Evolutionary conservation across 306 rosid species (phyloP), one percentile per base, ranked within the genome.

Genomic region (Cucumis melo): DNA sequence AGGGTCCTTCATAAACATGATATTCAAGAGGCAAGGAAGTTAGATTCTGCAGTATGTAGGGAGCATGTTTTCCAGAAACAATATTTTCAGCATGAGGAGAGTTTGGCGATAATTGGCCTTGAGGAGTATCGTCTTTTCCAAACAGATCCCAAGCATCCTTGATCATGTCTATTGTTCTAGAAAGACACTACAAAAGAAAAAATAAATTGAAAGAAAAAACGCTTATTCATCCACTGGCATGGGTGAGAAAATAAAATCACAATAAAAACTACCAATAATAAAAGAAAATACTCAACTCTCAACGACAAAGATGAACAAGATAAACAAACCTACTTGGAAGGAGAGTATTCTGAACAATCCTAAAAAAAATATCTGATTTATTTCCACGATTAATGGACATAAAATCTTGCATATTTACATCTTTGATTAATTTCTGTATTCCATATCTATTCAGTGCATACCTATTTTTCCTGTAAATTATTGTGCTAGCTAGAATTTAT

Each of bases 31-130:
- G 93, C 70, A 90, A 87, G 15, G 96, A 94, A 72, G 97, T 87
- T 83, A 94, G 68, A 83, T 94, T 94, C 81, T 94, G 93, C 75
- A 94, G 89, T 74, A 94, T 84, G 82, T 91, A 94, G 38, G 97
- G 98, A 73, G 98, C 91, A 78, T 82, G 85, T 82, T 79, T 90
- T 81, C 91, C 89, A 50, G 87, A 83, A 81, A 79, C 82, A 62
- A 76, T 82, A 80, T 84, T 74, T 78, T 87, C 88, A 80, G 83
- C 75, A 75, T 53, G 73, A 9, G 91, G 82, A 24, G 87, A 84
- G 79, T 61, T 78, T 68, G 78, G 74, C n/a, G 80, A 77, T 72
- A 65, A 81, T 51, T 87, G 84, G 80, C 84, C 81, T 71, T 86
- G 87, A 54, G 85, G 78, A 78, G 51, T 62, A 80, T 88, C 89